Percentiles rank a stretch among this genome's conserved stretches.
phyloP scores from a whole-genome alignment of 1,139 yeast species.

The Yarrowia galli region DNA sequence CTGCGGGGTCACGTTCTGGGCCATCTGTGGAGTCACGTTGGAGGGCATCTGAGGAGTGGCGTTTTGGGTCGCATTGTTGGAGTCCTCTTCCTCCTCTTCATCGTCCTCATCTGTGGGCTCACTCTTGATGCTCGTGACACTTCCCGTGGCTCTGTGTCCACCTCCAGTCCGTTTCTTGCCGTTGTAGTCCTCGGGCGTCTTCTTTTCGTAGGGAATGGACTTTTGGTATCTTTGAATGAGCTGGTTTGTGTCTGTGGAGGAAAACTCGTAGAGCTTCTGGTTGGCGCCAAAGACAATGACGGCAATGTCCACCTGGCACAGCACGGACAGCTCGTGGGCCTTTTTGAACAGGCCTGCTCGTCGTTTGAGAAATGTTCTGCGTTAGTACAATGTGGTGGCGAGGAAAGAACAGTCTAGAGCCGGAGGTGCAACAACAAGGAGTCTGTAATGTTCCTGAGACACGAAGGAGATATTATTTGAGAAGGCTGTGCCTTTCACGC shows the following conservation, averaged over 20 bases:
- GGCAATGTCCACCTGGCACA: conserved; percentile 93
- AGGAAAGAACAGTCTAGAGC: not conserved
- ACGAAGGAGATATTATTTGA: too few relatives aligned
- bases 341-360: conserved; percentile 95
- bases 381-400: conserved; percentile 34
- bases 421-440: not conserved
- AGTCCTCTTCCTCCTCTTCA: conserved; percentile 45
- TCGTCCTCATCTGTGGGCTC: conserved; percentile 44
- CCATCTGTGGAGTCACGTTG: conserved; percentile 12
- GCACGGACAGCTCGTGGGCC: conserved; percentile 91
- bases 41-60: conserved; percentile 36
- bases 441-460: too few relatives aligned
- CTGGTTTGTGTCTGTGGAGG: conserved; percentile 72
- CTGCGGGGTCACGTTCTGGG: conserved; percentile 26
- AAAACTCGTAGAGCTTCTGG: conserved; percentile 80
- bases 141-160: conserved; percentile 21
- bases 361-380: conserved; percentile 82
- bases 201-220: conserved; percentile 47
- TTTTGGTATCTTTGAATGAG: conserved; percentile 63
- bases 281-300: conserved; percentile 89
- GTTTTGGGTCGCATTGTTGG: conserved; percentile 41
- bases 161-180: conserved; percentile 58
- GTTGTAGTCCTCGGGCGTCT: conserved; percentile 68
- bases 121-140: conserved; percentile 36
- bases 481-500: too few relatives aligned